A percentile compares a stretch with the other conserved stretches of the same genome.
These are phyloP conservation scores for Chaetomium sp. DNA, from an alignment of 2,329 filamentous ascomycete species.

Conservation along the genomic window DNA sequence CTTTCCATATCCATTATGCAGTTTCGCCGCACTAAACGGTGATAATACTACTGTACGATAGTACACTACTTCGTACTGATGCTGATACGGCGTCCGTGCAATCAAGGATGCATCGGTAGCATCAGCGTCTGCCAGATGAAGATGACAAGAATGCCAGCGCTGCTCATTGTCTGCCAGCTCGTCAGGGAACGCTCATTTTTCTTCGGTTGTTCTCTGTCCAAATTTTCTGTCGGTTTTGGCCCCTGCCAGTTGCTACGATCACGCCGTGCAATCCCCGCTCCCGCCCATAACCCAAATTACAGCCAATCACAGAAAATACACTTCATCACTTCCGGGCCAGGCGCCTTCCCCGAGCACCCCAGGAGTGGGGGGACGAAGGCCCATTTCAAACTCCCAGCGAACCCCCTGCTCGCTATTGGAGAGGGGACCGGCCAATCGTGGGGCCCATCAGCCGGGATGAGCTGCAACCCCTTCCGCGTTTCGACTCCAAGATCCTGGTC, in stretches of 20 bases:
- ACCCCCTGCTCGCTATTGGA: conserved; percentile 14
- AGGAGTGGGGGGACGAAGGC: conserved; percentile 11
- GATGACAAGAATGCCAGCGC: neutral
- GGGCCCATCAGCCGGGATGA: conserved; percentile 15
- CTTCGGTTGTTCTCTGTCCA: conserved; percentile 13
- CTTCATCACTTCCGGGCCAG: neutral
- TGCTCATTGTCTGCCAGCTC: neutral
- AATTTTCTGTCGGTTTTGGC: conserved; percentile 19
- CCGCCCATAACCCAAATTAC: neutral
- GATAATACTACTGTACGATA: no score
- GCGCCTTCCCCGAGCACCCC: conserved; percentile 8
- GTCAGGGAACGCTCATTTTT: neutral
- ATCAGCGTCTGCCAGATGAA: neutral
- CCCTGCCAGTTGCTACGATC: conserved; percentile 6
- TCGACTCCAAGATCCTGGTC: conserved; percentile 13
- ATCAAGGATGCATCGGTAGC: neutral
- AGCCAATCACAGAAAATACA: conserved; percentile 14
- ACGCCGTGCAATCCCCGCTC: conserved; percentile 7
- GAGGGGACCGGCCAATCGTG: conserved; percentile 15
- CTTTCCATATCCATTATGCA: no score
- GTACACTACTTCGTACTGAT: no score
- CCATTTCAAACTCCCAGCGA: neutral
- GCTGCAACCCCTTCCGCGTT: conserved; percentile 16
- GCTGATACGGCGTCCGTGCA: no score
- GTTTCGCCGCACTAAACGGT: no score